Base-by-base conservation (phyloP, 495 filamentous ascomycete genomes). In the Cryomyces minteri region DNA sequence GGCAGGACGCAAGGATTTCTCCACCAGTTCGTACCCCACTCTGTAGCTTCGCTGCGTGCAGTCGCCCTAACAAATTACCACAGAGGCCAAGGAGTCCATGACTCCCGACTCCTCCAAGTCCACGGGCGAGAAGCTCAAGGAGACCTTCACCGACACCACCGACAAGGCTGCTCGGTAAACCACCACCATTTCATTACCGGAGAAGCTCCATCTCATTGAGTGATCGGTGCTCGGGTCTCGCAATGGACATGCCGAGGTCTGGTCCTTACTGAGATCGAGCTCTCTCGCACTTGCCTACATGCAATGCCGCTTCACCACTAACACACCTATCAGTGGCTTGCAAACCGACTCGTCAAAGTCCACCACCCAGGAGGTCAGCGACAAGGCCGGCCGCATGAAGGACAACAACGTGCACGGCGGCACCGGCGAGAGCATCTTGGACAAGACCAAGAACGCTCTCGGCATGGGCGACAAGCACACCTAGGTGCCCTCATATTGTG, bases 61-160 rank as follows among this genome's bases (percentile, higher is more conserved):
- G 18, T 25, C 18, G 18, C 18, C 2, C 18, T 48, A 61, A 51
- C 49, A 45, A 46, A 44, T 29, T 25, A 18, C 40, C 30, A 50
- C 62, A 75, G 71, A 79, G 67, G 68, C 66, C 48, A 67, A 71
- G 59, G 73, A 81, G 67, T 62, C 70, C 53, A 50, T 76, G 41
- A 78, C 67, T 53, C 78, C 79, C 44, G 69, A 80, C 62, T 66
- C 69, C 62, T 62, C 65, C 66, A 84, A 84, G 76, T 79, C 79
- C 46, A 73, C 75, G 52, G 57, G 67, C 51, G 64, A 81, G 48
- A 76, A 76, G 66, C 41, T 70, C 50, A 71, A 71, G 58, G 80
- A 84, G 61, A 59, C 59, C 43, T 45, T 73, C 57, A 80, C 77
- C 51, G 68, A 73, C 51, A 65, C 68, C 50, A 60, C 58, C 46